Evolutionary conservation across 305 asterid genomes (phyloP).

Genomic region (Fraxinus angustifolia): DNA sequence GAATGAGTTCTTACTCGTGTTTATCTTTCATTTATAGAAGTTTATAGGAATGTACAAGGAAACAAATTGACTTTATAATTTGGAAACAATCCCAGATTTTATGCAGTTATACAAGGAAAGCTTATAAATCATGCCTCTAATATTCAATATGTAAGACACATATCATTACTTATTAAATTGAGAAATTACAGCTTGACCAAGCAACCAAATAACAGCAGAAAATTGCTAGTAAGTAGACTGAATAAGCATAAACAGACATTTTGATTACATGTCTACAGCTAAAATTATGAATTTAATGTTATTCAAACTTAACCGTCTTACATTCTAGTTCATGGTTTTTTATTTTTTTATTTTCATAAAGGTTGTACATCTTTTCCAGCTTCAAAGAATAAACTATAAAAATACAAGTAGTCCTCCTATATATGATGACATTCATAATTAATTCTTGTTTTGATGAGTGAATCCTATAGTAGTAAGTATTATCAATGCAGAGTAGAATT

Average conservation of each 20-base stretch:
- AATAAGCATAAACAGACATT: slow-evolving; percentile 3
- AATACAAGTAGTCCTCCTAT: neutral
- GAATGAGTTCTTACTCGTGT: no score
- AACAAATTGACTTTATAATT: no score
- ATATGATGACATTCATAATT: neutral
- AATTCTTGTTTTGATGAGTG: neutral
- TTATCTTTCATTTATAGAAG: no score
- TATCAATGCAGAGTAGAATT: slow-evolving; percentile 1
- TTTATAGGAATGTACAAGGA: no score
- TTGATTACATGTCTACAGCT: slow-evolving; percentile 9
- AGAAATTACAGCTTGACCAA: neutral
- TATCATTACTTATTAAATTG: neutral
- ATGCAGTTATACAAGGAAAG: no score
- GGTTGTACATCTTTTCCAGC: slow-evolving; percentile 6
- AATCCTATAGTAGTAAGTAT: neutral
- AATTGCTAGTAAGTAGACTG: neutral
- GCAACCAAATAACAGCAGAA: neutral
- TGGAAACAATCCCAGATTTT: no score
- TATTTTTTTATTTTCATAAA: neutral
- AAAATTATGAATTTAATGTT: neutral
- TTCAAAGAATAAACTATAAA: neutral
- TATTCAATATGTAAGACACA: neutral
- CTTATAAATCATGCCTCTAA: no score
- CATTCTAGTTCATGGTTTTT: neutral
- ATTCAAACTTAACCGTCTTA: neutral